Conservation (phyloP, 208 protist genomes). For the Vickermania ingenoplastis region DNA sequence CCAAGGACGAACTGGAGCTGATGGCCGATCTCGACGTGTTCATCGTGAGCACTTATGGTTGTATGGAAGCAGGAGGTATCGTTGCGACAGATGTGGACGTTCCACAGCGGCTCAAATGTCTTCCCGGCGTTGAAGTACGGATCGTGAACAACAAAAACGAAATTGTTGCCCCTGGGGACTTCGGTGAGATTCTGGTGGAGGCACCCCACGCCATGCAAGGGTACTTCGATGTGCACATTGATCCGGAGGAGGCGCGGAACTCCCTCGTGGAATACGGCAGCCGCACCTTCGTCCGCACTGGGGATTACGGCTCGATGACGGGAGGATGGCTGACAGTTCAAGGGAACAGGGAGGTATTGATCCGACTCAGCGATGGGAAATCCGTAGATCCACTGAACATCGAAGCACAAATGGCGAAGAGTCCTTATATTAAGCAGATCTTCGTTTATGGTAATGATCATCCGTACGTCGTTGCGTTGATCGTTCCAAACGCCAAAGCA, state of each 20-base stretch:
- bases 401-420: slow-evolving; percentile 65
- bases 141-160: slow-evolving; percentile 88
- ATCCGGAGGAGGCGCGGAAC: slow-evolving; percentile 80
- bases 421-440: slow-evolving; percentile 80
- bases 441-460: slow-evolving; percentile 69
- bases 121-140: slow-evolving; percentile 83
- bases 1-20: slow-evolving; percentile 78
- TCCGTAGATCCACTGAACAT: slow-evolving; percentile 75
- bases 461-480: slow-evolving; percentile 67
- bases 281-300: slow-evolving; percentile 84
- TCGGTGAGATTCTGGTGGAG: slow-evolving; percentile 84
- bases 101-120: slow-evolving; percentile 75
- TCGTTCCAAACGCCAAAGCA: slow-evolving; percentile 78
- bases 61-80: slow-evolving; percentile 78
- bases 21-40: slow-evolving; percentile 87
- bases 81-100: slow-evolving; percentile 86
- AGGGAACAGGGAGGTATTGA: slow-evolving; percentile 77
- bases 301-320: slow-evolving; percentile 81
- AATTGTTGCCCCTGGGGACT: slow-evolving; percentile 77
- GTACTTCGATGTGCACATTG: slow-evolving; percentile 87
- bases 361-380: slow-evolving; percentile 73
- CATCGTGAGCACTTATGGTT: slow-evolving; percentile 83
- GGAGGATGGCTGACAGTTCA: slow-evolving; percentile 82
- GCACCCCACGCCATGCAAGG: slow-evolving; percentile 85
- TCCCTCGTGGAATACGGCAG: slow-evolving; percentile 81